Base-by-base conservation (phyloP, 164 flowering plant genomes). In the Amborella trichopoda region DNA sequence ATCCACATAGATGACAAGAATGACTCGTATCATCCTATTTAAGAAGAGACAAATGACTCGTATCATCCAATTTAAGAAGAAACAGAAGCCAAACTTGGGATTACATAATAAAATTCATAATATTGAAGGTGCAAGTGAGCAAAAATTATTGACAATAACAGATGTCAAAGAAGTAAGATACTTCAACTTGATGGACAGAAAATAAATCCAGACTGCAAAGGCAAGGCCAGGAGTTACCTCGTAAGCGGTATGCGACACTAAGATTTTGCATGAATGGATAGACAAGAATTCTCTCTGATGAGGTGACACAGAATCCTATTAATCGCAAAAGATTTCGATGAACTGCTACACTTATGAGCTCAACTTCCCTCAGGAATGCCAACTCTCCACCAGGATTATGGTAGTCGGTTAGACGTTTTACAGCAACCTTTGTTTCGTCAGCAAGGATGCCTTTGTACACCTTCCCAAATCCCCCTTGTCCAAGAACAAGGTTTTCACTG, bases 391-490 rank as follows among this genome's bases (percentile, higher is more conserved):
- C 77, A 43, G 64, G 63, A 46, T 64, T 67, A 49, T 66, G 62
- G 48, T 72, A 66, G 46, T 76, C 78, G 24, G 62, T 74, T 38
- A 79, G 43, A 40, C 86, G 66, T 58, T 79, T 79, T 21, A 74
- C 73, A n/a, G 86, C 86, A 49, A 79, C 68, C 42, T 65, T 56
- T n/a, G 68, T 68, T 18, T 53, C 49, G 55, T 59, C 62, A 19
- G 50, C 25, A 36, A 63, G 71, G 52, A 56, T 46, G 28, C 80
- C 78, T 43, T 60, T 72, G 58, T 74, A 77, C 5, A 77, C 80
- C 46, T 73, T 65, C 25, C 75, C 79, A 57, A 73, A 78, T 6
- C 87, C 87, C 34, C 82, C 87, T 40, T 61, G 73, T 21, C 82
- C 87, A 46, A 80, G 55, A 23, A 76, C 68, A 25, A 68, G 69